Percentiles rank a stretch among this genome's conserved stretches.
Conservation (phyloP, 768 basidiomycete genomes). For the Lentinula aciculospora region DNA sequence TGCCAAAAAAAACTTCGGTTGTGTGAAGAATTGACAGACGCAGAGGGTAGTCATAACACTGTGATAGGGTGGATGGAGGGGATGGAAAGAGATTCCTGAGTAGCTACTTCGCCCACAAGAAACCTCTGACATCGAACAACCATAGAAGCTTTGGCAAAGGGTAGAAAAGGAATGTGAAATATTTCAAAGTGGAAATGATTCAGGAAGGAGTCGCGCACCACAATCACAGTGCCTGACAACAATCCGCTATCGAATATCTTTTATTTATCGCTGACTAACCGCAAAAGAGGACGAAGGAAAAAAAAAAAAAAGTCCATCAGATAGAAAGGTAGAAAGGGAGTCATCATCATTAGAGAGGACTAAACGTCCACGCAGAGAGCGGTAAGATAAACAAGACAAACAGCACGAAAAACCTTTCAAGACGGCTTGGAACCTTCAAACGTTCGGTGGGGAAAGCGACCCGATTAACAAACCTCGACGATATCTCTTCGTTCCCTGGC, state of each 20-base stretch:
- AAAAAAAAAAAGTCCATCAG: not conserved
- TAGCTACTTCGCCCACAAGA: not conserved
- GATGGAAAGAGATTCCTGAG: not conserved
- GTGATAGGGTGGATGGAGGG: not conserved
- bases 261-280: conserved; percentile 5
- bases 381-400: not conserved
- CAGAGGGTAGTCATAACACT: not conserved
- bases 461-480: conserved; percentile 60
- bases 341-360: not conserved
- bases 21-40: not conserved
- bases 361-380: not conserved
- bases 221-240: not conserved
- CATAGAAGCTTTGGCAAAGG: not conserved
- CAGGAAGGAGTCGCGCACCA: not conserved
- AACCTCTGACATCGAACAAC: not conserved
- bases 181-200: not conserved
- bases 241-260: not conserved
- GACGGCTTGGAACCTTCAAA: not conserved
- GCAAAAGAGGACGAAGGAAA: not conserved
- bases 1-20: not conserved
- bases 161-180: conserved; percentile 2
- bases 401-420: not conserved
- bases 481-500: conserved; percentile 76
- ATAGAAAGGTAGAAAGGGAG: not conserved
- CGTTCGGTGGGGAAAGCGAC: not conserved